Base-by-base conservation (phyloP, 164 flowering plant genomes). In the Echeveria elegans region DNA sequence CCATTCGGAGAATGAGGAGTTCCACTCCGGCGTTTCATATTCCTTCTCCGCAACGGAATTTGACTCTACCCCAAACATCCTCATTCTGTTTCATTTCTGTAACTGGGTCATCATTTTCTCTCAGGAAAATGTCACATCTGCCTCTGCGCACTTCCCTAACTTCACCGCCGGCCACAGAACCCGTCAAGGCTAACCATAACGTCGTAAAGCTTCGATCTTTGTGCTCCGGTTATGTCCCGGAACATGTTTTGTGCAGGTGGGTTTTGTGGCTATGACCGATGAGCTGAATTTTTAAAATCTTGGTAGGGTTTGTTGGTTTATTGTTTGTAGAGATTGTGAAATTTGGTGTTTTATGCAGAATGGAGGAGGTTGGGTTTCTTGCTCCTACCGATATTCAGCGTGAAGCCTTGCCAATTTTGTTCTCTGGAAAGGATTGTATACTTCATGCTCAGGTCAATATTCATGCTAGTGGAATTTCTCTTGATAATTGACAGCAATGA, bases 361-460 rank as follows among this genome's bases (percentile, higher is more conserved):
- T 78, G 66, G 96, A 86, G 69, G 96, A 89, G 71, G 67, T 88
- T 78, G 97, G 97, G 48, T 94, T 71, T 76, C 71, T 79, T 37
- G 47, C 69, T 37, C 90, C 99, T 7, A 94, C 99, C 6, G 82
- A 86, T 73, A 81, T 91, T 28, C 99, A 94, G 73, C 68, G 64
- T 62, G 77, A 89, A 74, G 86, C 89, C 66, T 78, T 94, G 73
- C 97, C 97, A 4, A 62, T 72, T 63, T 76, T 94, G 4, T 80
- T 91, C 31, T 81, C 92, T 15, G 93, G 99, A 21, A 84, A 78
- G 28, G 99, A 94, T 72, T 89, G 95, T 75, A 76, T 94, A 38
- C 85, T 91, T 73, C 98, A 93, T 72, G 96, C 99, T 67, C 99
- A 89, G 96, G 99, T 93, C 74, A 67, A 30, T 73, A 67, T n/a